Base-by-base conservation (phyloP, 306 rosid genomes). In the Comarum palustre region DNA sequence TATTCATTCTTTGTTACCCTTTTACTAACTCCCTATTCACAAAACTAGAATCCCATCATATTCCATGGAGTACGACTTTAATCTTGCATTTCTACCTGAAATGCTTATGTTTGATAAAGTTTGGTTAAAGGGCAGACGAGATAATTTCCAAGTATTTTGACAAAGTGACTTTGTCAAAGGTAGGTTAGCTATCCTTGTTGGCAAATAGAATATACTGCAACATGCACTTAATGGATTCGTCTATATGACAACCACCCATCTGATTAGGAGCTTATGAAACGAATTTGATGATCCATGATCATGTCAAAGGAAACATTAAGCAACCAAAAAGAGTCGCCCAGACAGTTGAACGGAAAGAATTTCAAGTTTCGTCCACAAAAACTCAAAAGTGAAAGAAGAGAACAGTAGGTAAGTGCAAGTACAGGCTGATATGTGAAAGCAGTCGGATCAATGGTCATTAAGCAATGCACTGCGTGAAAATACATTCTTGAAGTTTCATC, bases 401-500 rank as follows among this genome's bases (percentile, higher is more conserved):
- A 62, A 71, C 54, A 17, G 52, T 31, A 32, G 6, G 11, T 17
- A 15, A 57, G 67, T 3, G 67, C 25, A 39, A 8, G 74, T 6
- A 36, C 20, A 63, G 52, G 39, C 8, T 24, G 24, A 20, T 16
- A 72, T 27, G 75, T 47, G 58, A 57, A 72, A 72, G 75, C 55
- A 17, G 85, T 76, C 41, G 64, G 83, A 85, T 77, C 83, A 79
- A 81, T 79, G 82, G 84, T 76, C 83, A 84, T 77, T 86, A 81
- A 74, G 84, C 74, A 79, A 84, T 77, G 86, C 82, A 84, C 79
- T 74, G 73, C 43, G 79, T 75, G 83, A 75, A 79, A 72, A 58
- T 71, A 84, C 85, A 80, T 75, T 58, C 79, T 77, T 77, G 25
- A 45, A 85, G 70, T 84, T 83, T 78, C 86, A 85, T 63, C 76